Evolutionary conservation across 2,329 filamentous ascomycete genomes (phyloP).

Genomic region (Huntiella omanensis): DNA sequence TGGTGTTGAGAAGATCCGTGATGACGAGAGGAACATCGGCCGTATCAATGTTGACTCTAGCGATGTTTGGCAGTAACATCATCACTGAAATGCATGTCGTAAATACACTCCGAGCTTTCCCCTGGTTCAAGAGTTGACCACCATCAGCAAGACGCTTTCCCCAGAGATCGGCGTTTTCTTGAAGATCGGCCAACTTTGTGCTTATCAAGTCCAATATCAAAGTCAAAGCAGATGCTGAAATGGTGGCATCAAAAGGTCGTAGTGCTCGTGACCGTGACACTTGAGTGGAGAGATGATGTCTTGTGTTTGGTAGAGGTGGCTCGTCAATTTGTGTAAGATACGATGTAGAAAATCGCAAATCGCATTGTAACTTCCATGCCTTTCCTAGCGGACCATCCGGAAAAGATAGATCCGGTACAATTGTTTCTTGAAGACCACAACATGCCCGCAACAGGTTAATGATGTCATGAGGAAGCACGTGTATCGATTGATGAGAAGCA

Average conservation of each 20-base stretch:
- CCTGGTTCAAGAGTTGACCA: constrained; percentile 29
- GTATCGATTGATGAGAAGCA: constrained; percentile 42
- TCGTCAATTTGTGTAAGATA: constrained; percentile 37
- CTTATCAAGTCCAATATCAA: constrained; percentile 34
- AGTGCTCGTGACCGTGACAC: background rate
- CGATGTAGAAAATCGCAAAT: constrained; percentile 26
- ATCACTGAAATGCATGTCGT: constrained; percentile 27
- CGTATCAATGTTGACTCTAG: constrained; percentile 27
- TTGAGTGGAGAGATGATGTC: background rate
- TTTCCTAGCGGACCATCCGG: constrained; percentile 31
- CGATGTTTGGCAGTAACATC: constrained; percentile 29
- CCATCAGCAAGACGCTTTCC: constrained; percentile 25
- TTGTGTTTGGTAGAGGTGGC: constrained; percentile 7
- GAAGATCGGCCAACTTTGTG: constrained; percentile 32
- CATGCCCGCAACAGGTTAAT: constrained; percentile 51
- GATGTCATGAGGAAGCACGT: constrained; percentile 46
- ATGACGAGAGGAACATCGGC: constrained; percentile 15
- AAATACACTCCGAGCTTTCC: constrained; percentile 33
- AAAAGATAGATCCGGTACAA: constrained; percentile 16
- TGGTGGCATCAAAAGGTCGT: constrained; percentile 17
- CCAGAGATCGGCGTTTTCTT: constrained; percentile 29
- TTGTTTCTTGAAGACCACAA: constrained; percentile 30
- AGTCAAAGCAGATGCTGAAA: constrained; percentile 26
- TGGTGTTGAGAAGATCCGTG: constrained; percentile 20
- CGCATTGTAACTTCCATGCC: constrained; percentile 26